Conservation (phyloP, 352 stramenopile genomes). For the Phytophthora constricta region DNA sequence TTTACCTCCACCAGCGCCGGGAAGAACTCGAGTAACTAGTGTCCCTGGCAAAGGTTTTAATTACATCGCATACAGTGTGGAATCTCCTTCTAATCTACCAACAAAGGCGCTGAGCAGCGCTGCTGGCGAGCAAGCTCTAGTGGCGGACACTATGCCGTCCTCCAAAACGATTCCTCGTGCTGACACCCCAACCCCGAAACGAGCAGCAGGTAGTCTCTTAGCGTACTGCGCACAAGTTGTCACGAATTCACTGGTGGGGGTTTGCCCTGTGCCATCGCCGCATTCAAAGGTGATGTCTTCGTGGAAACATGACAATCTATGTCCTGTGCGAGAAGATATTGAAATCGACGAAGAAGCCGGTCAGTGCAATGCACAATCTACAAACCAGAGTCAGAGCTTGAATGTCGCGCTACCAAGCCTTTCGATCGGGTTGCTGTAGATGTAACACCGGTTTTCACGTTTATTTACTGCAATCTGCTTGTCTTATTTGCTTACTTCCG, state of each 20-base stretch:
- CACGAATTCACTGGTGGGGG: conserved; percentile 29
- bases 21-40: conserved; percentile 23
- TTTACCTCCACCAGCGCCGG: conserved; percentile 23
- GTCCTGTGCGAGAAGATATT: conserved; percentile 16
- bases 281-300: conserved; percentile 39
- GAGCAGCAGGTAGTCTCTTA: conserved; percentile 35
- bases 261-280: conserved; percentile 16
- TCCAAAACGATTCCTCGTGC: conserved; percentile 4
- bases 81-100: conserved; percentile 9
- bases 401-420: conserved; percentile 30
- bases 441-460: not conserved
- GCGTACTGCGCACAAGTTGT: conserved; percentile 55
- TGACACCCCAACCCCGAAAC: conserved; percentile 28
- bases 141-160: conserved; percentile 18
- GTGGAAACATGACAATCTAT: conserved; percentile 36
- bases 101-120: conserved; percentile 7
- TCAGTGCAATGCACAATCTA: conserved; percentile 6
- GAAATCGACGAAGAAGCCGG: conserved; percentile 32
- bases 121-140: conserved; percentile 9
- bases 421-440: conserved; percentile 36
- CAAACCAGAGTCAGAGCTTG: not conserved
- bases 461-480: conserved; percentile 2
- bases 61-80: conserved; percentile 12
- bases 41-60: conserved; percentile 24
- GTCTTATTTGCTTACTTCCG: too few species aligned